Evolutionary conservation across 257 asterid genomes (phyloP).

Genomic region (Catharanthus roseus): DNA sequence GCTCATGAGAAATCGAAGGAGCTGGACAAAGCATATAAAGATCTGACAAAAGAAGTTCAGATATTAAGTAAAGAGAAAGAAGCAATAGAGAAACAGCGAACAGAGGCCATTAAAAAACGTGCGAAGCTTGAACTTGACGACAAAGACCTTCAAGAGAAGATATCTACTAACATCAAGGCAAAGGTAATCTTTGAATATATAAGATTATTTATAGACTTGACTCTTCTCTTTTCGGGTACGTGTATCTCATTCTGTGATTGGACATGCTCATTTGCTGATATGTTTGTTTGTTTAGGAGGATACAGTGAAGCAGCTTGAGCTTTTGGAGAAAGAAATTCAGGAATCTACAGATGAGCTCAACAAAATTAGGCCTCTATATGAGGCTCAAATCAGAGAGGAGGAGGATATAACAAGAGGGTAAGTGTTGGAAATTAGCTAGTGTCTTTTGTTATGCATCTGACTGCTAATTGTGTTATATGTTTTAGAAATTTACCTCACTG

Average conservation of each 20-base stretch:
- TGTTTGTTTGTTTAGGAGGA: slow-evolving; percentile 60
- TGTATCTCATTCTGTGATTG: not conserved
- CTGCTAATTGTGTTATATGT: not conserved
- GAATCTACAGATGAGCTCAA: slow-evolving; percentile 60
- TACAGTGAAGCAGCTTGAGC: slow-evolving; percentile 68
- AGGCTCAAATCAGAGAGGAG: slow-evolving; percentile 65
- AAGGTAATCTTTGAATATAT: slow-evolving; percentile 43
- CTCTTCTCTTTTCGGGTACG: not conserved
- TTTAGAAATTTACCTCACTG: not conserved
- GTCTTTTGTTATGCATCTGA: not conserved
- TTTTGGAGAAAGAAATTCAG: slow-evolving; percentile 70
- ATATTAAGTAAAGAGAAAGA: slow-evolving; percentile 80
- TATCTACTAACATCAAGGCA: slow-evolving; percentile 60
- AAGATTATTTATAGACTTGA: not conserved
- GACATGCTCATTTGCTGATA: slow-evolving; percentile 17
- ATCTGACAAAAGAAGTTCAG: slow-evolving; percentile 72
- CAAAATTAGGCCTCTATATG: slow-evolving; percentile 55
- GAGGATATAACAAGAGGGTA: slow-evolving; percentile 85
- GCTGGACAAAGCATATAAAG: slow-evolving; percentile 69
- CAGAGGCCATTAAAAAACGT: slow-evolving; percentile 78
- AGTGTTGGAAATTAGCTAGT: slow-evolving; percentile 8
- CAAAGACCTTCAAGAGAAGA: slow-evolving; percentile 80
- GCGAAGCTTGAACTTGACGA: slow-evolving; percentile 91
- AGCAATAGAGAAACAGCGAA: slow-evolving; percentile 73
- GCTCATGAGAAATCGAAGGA: slow-evolving; percentile 86